Conservation (phyloP, 192 early-diverging fungal genomes). For the Hyaloraphidium curvatum region DNA sequence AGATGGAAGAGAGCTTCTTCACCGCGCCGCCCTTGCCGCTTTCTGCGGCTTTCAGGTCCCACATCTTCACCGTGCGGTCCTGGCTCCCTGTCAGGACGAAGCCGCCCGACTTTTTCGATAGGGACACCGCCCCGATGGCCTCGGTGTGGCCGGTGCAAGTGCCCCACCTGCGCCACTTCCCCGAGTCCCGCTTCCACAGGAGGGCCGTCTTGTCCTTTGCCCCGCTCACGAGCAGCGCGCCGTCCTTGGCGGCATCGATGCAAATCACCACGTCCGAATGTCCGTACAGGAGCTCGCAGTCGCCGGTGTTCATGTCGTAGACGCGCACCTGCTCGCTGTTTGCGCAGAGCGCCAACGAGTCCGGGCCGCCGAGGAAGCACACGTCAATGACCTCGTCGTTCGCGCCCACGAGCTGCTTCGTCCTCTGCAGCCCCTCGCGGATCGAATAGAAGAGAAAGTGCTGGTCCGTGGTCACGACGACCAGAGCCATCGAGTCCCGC, state of each 20-base stretch:
- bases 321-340: constrained; percentile 76
- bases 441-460: constrained; percentile 67
- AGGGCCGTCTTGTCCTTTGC: constrained; percentile 75
- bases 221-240: constrained; percentile 59
- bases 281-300: constrained; percentile 75
- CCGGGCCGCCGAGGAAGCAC: constrained; percentile 46
- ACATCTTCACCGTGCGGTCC: constrained; percentile 55
- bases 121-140: constrained; percentile 69
- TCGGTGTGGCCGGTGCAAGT: constrained; percentile 77
- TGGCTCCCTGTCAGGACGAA: constrained; percentile 75
- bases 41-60: not conserved
- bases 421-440: constrained; percentile 25
- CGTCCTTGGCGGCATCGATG: constrained; percentile 45
- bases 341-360: constrained; percentile 67
- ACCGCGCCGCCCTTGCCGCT: too few relatives aligned
- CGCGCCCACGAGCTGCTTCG: constrained; percentile 79
- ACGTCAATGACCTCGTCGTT: constrained; percentile 92
- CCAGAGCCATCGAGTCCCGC: constrained; percentile 29
- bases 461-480: constrained; percentile 72
- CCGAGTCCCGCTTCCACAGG: constrained; percentile 33
- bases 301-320: constrained; percentile 53
- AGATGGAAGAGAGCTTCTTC: constrained; percentile 24
- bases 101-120: constrained; percentile 39
- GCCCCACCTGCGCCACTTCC: constrained; percentile 24
- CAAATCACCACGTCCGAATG: constrained; percentile 78